phyloP scores from a whole-genome alignment of 495 filamentous ascomycete species.

The Pyrenula aspistea region DNA sequence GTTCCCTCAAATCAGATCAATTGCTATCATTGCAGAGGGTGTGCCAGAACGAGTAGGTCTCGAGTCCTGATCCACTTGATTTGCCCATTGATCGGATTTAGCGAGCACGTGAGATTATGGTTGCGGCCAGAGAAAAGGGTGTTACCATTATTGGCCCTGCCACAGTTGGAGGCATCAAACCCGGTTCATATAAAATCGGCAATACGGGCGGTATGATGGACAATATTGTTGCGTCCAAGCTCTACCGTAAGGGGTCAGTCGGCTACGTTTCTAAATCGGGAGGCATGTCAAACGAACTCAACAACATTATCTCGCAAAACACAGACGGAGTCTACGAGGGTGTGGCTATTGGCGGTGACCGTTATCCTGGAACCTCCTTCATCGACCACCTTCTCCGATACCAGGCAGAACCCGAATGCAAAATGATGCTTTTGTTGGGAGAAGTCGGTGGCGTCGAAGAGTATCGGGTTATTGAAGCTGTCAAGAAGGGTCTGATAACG shows the following conservation, averaged over 20 bases:
- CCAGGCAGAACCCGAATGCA: constrained; percentile 90
- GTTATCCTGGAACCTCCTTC: constrained; percentile 97
- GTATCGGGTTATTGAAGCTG: constrained; percentile 97
- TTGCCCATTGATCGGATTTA: constrained; percentile 21
- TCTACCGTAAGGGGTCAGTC: constrained; percentile 97
- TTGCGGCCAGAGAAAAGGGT: constrained; percentile 93
- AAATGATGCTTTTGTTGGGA: constrained; percentile 89
- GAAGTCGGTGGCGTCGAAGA: constrained; percentile 99
- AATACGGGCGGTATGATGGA: constrained; percentile 99
- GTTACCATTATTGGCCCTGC: constrained; percentile 98
- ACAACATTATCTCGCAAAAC: constrained; percentile 94
- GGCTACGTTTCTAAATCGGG: constrained; percentile 99
- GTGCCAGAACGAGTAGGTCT: constrained; percentile 84
- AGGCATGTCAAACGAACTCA: constrained; percentile 99
- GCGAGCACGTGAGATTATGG: constrained; percentile 93
- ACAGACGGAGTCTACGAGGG: constrained; percentile 98
- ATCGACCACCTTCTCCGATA: constrained; percentile 96
- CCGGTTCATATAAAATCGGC: constrained; percentile 97
- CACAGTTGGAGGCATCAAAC: constrained; percentile 98
- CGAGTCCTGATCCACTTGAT: neutral
- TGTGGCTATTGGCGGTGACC: constrained; percentile 97
- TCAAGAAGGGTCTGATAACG: constrained; percentile 85
- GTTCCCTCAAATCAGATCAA: constrained; percentile 89
- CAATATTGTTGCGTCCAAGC: constrained; percentile 99
- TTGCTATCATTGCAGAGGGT: constrained; percentile 98